Base-by-base conservation (phyloP, 1,284 basidiomycete species). In the Pseudozyma hubeiensis region DNA sequence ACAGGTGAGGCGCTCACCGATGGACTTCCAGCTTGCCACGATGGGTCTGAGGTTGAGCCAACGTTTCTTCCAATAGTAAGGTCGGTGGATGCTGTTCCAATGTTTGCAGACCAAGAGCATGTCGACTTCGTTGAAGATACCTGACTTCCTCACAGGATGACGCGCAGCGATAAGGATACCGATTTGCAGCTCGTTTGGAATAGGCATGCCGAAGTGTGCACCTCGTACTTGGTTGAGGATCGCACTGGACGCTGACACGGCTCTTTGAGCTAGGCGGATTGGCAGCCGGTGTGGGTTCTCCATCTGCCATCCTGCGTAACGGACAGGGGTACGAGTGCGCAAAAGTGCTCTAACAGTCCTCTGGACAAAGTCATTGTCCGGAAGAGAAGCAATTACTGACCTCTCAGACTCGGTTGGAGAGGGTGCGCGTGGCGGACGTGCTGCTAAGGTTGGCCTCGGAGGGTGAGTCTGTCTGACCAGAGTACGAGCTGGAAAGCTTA, bases 401-500 rank as follows among this genome's bases (percentile, higher is more conserved):
- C 6, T 31, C 2, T 56, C 16, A 10, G 29, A 33, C 9, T 5
- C 4, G 6, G 29, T 41, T 5, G 41, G 10, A 5, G 24, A 10
- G 1, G 45, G 34, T 8, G 37, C 14, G 16, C 45, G 53, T 2
- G 1, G 4, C 1, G 10, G 6, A 29, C 39, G 52, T 33, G 30
- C 16, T 33, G 53, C 29, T 0, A 10, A 19, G 9, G 17, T 29
- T 24, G 54, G 16, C 16, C 52, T 44, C 3, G 47, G 39, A 3
- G 50, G 2, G 19, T 46, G 47, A 3, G 54, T 33, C 4, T 54
- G 41, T 37, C n/a, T 31, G 24, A 70, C 61, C 1, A 70, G 40
- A 3, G 61, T 53, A 7, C 58, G 48, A 19, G 67, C 45, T 0
- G 67, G 44, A 17, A 61, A 70, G 58, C 58, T 70, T 7, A 70